Evolutionary conservation across 2,329 filamentous ascomycete genomes (phyloP).

Genomic region (Curvularia verruculosa): DNA sequence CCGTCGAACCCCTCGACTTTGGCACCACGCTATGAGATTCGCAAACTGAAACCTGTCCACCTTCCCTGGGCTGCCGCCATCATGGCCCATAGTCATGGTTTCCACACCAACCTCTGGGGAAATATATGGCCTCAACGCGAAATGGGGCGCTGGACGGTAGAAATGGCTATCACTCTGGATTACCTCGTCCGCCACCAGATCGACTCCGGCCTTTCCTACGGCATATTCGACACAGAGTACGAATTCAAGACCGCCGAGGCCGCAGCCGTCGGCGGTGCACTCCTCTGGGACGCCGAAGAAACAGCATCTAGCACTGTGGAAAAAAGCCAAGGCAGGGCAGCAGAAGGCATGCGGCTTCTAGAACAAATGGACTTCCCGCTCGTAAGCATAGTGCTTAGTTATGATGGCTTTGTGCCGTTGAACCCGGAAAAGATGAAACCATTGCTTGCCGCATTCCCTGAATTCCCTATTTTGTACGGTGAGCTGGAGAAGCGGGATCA

Average conservation of each 20-base stretch:
- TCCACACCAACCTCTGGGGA: slow-evolving; percentile 38
- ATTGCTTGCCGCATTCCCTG: slow-evolving; percentile 30
- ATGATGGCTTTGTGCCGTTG: slow-evolving; percentile 39
- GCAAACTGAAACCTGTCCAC: slow-evolving; percentile 35
- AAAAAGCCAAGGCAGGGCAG: slow-evolving; percentile 23
- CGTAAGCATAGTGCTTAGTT: slow-evolving; percentile 46
- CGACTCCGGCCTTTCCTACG: slow-evolving; percentile 43
- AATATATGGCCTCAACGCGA: slow-evolving; percentile 33
- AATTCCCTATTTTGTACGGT: slow-evolving; percentile 32
- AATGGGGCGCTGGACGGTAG: slow-evolving; percentile 23
- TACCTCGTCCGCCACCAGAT: slow-evolving; percentile 48
- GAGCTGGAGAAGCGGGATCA: slow-evolving; percentile 27
- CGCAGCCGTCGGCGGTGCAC: slow-evolving; percentile 29
- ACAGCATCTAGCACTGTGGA: slow-evolving; percentile 15
- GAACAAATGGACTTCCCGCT: slow-evolving; percentile 51
- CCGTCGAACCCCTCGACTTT: slow-evolving; percentile 37
- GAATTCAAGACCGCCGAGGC: slow-evolving; percentile 43
- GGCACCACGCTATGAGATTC: slow-evolving; percentile 41
- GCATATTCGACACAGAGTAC: slow-evolving; percentile 51
- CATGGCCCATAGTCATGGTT: slow-evolving; percentile 40
- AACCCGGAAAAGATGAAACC: slow-evolving; percentile 33
- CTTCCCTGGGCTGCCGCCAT: slow-evolving; percentile 39
- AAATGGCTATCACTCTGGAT: slow-evolving; percentile 4
- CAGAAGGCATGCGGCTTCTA: slow-evolving; percentile 31
- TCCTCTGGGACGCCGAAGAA: slow-evolving; percentile 36